These are phyloP conservation scores for Thuidium tamariscinum DNA, from an alignment of 225 moss, liverwort and hornwort species.

Conservation along the genomic window DNA sequence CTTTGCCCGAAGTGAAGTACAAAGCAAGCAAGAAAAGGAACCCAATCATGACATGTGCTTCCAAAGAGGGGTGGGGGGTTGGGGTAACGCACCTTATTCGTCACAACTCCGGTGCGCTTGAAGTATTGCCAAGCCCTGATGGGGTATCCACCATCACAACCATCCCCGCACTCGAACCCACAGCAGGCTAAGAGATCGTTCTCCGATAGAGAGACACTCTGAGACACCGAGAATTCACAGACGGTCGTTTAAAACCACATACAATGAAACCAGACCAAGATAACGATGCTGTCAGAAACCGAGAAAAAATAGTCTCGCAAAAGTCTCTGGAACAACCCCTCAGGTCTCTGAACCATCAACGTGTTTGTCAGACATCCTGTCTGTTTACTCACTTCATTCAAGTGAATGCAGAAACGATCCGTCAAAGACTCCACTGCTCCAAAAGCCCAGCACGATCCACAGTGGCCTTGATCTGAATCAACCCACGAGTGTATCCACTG, in stretches of 20 bases:
- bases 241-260: not conserved
- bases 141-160: slow-evolving; percentile 86
- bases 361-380: not conserved
- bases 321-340: not conserved
- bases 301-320: not conserved
- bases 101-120: slow-evolving; percentile 89
- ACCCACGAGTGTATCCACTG: not conserved
- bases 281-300: not conserved
- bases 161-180: slow-evolving; percentile 90
- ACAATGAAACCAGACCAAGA: not conserved
- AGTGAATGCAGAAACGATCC: slow-evolving; percentile 85
- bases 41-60: not conserved
- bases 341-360: not conserved
- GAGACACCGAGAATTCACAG: not conserved
- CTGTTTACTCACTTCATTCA: slow-evolving; percentile 34
- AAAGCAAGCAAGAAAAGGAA: not conserved
- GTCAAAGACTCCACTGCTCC: slow-evolving; percentile 91
- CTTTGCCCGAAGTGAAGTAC: not conserved
- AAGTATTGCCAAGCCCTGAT: slow-evolving; percentile 96
- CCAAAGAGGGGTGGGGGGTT: too few species aligned
- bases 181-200: slow-evolving; percentile 95
- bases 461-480: slow-evolving; percentile 67
- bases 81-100: slow-evolving; percentile 13
- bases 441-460: slow-evolving; percentile 99
- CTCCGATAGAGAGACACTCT: slow-evolving; percentile 87